Evolutionary conservation across 306 rosid genomes (phyloP).

Genomic region (Prunus mira): DNA sequence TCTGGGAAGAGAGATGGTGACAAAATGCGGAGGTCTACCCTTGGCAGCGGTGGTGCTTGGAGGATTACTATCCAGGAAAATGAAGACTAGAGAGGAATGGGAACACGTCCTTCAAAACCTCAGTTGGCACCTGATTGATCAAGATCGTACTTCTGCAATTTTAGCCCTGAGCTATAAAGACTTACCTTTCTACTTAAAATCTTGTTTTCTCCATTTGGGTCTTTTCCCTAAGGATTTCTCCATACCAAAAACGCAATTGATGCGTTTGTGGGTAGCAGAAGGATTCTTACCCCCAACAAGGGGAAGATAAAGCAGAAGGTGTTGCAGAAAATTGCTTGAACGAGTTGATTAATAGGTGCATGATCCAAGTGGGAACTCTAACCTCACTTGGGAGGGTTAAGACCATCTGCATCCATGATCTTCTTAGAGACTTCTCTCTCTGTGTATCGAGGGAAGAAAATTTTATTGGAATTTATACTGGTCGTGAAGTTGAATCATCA

Average conservation of each 20-base stretch:
- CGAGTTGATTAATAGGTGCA: background rate
- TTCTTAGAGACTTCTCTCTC: background rate
- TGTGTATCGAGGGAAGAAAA: background rate
- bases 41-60: background rate
- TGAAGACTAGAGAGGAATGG: background rate
- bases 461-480: background rate
- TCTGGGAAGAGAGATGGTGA: background rate
- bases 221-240: conserved; percentile 1
- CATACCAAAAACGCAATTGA: background rate
- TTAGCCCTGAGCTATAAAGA: conserved; percentile 2
- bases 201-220: conserved; percentile 3
- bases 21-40: background rate
- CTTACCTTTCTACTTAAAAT: background rate
- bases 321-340: background rate
- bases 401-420: conserved; percentile 1
- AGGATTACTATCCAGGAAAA: background rate
- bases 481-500: background rate
- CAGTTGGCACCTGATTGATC: background rate
- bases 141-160: background rate
- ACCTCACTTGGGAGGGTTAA: background rate
- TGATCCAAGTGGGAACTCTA: background rate
- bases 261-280: conserved; percentile 1
- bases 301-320: background rate
- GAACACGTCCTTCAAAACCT: background rate
- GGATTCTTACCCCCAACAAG: background rate